Percentiles rank a stretch among this genome's conserved stretches.
phyloP scores from a whole-genome alignment of 202 grass and related monocot genomes.

The Hordeum pubiflorum region DNA sequence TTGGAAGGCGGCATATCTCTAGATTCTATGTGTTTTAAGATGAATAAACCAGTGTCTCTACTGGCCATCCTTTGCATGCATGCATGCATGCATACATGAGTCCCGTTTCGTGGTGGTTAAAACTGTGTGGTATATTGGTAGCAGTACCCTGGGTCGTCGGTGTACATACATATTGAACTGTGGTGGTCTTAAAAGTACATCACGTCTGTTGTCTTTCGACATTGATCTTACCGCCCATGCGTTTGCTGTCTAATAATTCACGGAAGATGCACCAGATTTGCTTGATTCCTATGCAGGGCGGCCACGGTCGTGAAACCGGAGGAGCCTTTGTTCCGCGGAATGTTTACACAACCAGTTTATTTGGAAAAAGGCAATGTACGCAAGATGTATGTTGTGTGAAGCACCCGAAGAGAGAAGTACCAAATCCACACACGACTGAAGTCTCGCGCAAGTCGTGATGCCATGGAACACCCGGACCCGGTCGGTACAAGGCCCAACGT shows the following conservation, averaged over 20 bases:
- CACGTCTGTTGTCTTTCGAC: slow-evolving; percentile 1
- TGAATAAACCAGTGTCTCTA: slow-evolving; percentile 17
- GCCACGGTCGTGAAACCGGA: no score
- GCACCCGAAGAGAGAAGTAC: no score
- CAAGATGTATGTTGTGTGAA: no score
- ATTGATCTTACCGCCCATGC: background rate
- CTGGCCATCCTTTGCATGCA: background rate
- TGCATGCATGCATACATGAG: background rate
- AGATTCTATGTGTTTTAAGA: slow-evolving; percentile 32
- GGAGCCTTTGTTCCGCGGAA: no score
- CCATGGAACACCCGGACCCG: background rate
- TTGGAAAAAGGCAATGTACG: no score
- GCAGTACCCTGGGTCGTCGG: slow-evolving; percentile 8
- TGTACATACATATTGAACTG: slow-evolving; percentile 31
- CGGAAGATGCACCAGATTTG: background rate
- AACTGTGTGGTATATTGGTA: slow-evolving; percentile 19
- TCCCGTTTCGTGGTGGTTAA: slow-evolving; percentile 8
- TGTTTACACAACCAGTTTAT: no score
- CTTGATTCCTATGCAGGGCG: no score
- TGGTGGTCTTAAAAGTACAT: slow-evolving; percentile 22
- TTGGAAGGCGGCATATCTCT: slow-evolving; percentile 12
- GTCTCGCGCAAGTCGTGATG: background rate
- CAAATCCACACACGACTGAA: no score
- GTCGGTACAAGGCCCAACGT: background rate
- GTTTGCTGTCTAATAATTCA: background rate